A percentile compares a stretch with the other conserved stretches of the same genome.
phyloP scores from a whole-genome alignment of 1,284 basidiomycete genomes.

The Cronartium ribicola region DNA sequence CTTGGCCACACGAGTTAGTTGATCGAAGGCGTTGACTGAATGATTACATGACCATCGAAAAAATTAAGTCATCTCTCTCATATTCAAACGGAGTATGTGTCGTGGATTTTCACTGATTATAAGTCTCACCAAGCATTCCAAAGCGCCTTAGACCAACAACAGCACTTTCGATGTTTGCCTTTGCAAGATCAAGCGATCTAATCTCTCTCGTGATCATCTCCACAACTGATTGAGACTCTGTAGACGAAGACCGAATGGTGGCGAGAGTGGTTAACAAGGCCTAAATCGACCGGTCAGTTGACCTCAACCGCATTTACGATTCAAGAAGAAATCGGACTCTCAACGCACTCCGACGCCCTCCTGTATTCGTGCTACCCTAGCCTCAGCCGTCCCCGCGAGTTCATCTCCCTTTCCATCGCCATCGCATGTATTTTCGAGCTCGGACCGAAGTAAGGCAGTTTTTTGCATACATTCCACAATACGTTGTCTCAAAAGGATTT shows the following conservation, averaged over 20 bases:
- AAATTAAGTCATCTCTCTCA: background rate
- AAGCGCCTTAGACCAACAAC: constrained; percentile 86
- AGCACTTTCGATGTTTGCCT: constrained; percentile 81
- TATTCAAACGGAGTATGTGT: background rate
- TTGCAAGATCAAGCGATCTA: constrained; percentile 85
- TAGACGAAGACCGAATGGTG: constrained; percentile 56
- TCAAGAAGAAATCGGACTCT: background rate
- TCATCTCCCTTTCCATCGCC: background rate
- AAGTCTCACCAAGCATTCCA: constrained; percentile 78
- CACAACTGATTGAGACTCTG: constrained; percentile 92
- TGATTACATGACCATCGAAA: background rate
- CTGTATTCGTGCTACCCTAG: constrained; percentile 19
- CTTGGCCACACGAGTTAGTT: constrained; percentile 71
- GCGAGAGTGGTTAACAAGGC: constrained; percentile 36
- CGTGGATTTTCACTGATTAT: background rate
- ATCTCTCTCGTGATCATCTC: constrained; percentile 94
- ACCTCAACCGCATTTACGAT: background rate
- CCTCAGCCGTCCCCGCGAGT: background rate
- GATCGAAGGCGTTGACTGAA: constrained; percentile 72
- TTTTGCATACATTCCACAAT: constrained; percentile 29
- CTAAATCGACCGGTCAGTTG: background rate
- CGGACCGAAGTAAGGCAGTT: constrained; percentile 3
- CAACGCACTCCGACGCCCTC: constrained; percentile 30
- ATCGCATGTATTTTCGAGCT: constrained; percentile 7
- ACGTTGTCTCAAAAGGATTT: constrained; percentile 31